A percentile compares a stretch with the other conserved stretches of the same genome.
phyloP scores from a whole-genome alignment of 352 stramenopile species.

The Plasmopara viticola region DNA sequence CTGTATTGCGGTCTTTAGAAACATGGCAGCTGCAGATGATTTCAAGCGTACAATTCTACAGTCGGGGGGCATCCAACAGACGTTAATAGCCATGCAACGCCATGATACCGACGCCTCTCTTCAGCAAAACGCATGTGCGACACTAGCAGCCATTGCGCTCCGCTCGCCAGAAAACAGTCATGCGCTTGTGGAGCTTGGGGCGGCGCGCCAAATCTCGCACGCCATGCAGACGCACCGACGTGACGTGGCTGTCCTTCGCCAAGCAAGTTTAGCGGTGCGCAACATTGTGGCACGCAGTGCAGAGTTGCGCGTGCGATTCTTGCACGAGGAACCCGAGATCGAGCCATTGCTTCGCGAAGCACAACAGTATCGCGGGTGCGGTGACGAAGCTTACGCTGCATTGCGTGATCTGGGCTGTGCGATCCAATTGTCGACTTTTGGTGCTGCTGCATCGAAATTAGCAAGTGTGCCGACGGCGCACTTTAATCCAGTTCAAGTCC shows the following conservation, averaged over 20 bases:
- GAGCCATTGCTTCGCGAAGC: conserved; percentile 57
- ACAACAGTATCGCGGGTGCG: conserved; percentile 56
- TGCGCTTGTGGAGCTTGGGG: conserved; percentile 44
- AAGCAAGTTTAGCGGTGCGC: conserved; percentile 73
- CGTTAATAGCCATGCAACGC: conserved; percentile 49
- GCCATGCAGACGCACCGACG: conserved; percentile 47
- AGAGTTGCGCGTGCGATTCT: conserved; percentile 50
- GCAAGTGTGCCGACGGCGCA: conserved; percentile 15
- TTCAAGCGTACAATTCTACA: conserved; percentile 60
- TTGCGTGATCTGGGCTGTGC: conserved; percentile 66
- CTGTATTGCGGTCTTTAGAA: conserved; percentile 63
- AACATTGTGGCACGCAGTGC: conserved; percentile 67
- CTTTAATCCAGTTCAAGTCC: conserved; percentile 66
- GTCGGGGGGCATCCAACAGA: conserved; percentile 41
- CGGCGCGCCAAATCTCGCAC: conserved; percentile 34
- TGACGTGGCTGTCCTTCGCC: conserved; percentile 47
- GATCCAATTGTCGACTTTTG: conserved; percentile 61
- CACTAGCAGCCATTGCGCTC: conserved; percentile 62
- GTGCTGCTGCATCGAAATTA: conserved; percentile 19
- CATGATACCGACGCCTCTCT: conserved; percentile 46
- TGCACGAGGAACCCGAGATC: conserved; percentile 59
- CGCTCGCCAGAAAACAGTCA: conserved; percentile 61
- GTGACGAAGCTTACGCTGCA: conserved; percentile 73
- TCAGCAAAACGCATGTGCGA: conserved; percentile 68
- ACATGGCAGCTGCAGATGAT: conserved; percentile 65